phyloP scores from a whole-genome alignment of 2,329 filamentous ascomycete genomes.

The Periglandula ipomoeae region DNA sequence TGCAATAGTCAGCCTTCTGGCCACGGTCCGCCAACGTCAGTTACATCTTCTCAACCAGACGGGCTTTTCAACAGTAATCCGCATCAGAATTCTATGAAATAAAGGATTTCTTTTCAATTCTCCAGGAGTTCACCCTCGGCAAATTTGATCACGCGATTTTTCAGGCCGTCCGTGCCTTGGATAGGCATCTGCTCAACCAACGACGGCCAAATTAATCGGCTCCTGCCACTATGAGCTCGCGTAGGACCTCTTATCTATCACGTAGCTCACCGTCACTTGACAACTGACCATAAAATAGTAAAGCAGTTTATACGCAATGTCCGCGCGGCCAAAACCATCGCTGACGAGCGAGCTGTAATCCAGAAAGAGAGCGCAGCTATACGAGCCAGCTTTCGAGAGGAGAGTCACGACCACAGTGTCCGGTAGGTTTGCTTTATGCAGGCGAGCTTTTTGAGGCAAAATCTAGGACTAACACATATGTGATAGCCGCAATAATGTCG shows the following conservation, averaged over 20 bases:
- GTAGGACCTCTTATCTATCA: slow-evolving; percentile 18
- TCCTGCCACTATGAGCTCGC: slow-evolving; percentile 28
- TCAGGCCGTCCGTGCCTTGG: background rate
- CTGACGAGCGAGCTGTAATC: slow-evolving; percentile 95
- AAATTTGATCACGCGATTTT: background rate
- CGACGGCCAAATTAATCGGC: background rate
- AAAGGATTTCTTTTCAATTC: background rate
- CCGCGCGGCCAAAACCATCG: slow-evolving; percentile 95
- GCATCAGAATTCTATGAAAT: background rate
- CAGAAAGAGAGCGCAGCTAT: slow-evolving; percentile 99
- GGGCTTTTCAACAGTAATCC: background rate
- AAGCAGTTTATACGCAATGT: slow-evolving; percentile 99
- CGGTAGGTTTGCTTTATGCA: too few species aligned
- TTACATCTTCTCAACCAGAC: background rate
- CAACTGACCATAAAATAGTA: slow-evolving; percentile 47
- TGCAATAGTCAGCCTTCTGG: background rate
- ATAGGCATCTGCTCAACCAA: background rate
- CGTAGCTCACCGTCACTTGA: background rate
- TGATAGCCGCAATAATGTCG: slow-evolving; percentile 89
- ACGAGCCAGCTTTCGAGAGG: slow-evolving; percentile 92
- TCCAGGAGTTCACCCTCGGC: background rate
- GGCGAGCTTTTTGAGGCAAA: background rate
- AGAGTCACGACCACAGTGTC: slow-evolving; percentile 84
- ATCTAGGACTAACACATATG: background rate
- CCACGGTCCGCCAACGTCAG: background rate